Conservation (phyloP, 1,284 basidiomycete genomes). For the Cerrena zonata region DNA sequence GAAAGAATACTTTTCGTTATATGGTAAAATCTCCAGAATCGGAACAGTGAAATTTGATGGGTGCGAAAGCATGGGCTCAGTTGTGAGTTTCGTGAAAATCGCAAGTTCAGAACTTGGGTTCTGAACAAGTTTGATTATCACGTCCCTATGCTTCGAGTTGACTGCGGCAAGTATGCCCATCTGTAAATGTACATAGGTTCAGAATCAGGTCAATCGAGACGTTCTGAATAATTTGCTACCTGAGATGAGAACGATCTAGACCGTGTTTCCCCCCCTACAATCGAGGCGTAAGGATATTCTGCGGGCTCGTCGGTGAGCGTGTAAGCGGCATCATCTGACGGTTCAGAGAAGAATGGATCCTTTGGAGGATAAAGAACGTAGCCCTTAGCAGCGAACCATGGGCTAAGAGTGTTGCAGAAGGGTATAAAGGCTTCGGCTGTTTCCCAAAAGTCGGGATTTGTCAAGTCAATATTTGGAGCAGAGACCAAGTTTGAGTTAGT, state of each 20-base stretch:
- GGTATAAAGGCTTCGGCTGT: too few species aligned
- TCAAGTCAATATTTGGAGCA: too few species aligned
- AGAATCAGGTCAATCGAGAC: neutral
- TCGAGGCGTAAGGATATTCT: neutral
- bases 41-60: neutral
- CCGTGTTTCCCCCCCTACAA: neutral
- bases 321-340: neutral
- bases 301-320: neutral
- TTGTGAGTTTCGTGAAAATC: neutral
- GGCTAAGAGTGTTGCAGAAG: neutral
- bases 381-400: neutral
- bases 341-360: neutral
- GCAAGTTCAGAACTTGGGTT: neutral
- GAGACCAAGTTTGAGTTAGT: too few species aligned
- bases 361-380: neutral
- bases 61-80: neutral
- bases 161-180: neutral
- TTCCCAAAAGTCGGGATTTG: too few species aligned
- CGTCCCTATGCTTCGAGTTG: neutral
- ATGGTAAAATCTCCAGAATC: neutral
- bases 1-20: neutral
- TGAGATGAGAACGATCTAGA: neutral
- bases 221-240: neutral
- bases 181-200: neutral
- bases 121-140: neutral